Evolutionary conservation across 306 rosid species (phyloP), one percentile per base, ranked within the genome.

Genomic region (Acacia melanoxylon): DNA sequence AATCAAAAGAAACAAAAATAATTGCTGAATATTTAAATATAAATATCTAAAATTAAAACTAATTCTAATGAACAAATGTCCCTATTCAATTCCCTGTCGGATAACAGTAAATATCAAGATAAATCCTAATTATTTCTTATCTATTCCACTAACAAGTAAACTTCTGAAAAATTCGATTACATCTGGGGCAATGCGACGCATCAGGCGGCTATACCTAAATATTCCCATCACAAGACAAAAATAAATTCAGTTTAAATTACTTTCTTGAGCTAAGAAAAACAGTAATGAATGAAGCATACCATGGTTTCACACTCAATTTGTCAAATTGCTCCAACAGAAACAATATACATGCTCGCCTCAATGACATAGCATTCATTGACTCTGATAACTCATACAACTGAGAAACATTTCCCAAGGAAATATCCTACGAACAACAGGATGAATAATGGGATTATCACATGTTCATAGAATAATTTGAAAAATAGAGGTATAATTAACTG

Each of bases 321-420:
- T 88, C 89, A 85, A 84, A 91, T 5, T 89, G 87, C 49, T 82
- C 83, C 88, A 92, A 44, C 78, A 88, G 63, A 80, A 91, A 92
- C 16, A 91, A 78, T 51, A 92, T 84, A 76, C 95, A 91, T 45
- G 93, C 83, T 83, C 81, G 78, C 84, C 72, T 83, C 71, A 92
- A 62, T 14, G 93, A 83, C 71, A 66, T 45, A 68, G 92, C 95
- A 81, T 92, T 89, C 62, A 69, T 89, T 42, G 89, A 86, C 51
- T 86, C 91, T 12, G 97, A 88, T 78, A 92, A 45, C 59, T 80
- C 83, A 54, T 89, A 91, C 91, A 88, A 74, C 10, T 14, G 65
- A 4, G 81, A 44, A 69, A 92, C 84, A 76, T 92, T 92, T 74
- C 83, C 89, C 76, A 67, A 81, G 16, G 84, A 79, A 68, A 92